Evolutionary conservation across 257 asterid species (phyloP), one percentile per base, ranked within the genome.

Genomic region (Solanum pinnatisectum): DNA sequence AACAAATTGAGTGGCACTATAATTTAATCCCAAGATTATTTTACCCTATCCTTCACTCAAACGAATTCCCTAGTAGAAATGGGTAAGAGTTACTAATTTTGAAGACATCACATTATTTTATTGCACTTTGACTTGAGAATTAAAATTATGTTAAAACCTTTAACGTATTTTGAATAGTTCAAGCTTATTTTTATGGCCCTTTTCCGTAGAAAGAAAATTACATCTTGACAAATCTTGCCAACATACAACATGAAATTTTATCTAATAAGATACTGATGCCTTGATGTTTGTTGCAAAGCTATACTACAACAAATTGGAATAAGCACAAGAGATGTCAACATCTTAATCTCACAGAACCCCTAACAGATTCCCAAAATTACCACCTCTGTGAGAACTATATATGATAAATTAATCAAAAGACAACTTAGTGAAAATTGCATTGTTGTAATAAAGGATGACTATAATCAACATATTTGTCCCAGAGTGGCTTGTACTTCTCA

Each of bases 391-490:
- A 46, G 39, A 44, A 27, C 65, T 78, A 63, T 63, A 63, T 63
- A 27, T 16, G 39, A 78, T 78, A 86, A 87, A 40, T 78, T 46
- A 78, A 78, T 2, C 49, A 74, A 23, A 40, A 14, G 25, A 35
- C 65, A 78, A 78, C 63, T 91, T 86, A 92, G 68, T 89, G 91
- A 81, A 92, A 88, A 30, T 92, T 90, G 89, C 94, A 91, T 22
- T 88, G 87, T 56, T 91, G 93, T 76, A 92, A 59, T 33, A 87
- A 46, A 72, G 91, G 88, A 82, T 92, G 94, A 65, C 87, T 44
- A 87, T 92, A 91, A 91, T 92, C 91, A 11, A 90, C 83, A 35
- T 92, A 91, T 37, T 87, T 91, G 60, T 92, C 92, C 94, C 94
- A 92, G 3, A 91, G 87, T 12, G 92, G 91, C 79, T 91, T 92